Percentiles rank a stretch among this genome's conserved stretches.
Evolutionary conservation across 768 basidiomycete genomes (phyloP).

Genomic region (Tulasnella sp.): DNA sequence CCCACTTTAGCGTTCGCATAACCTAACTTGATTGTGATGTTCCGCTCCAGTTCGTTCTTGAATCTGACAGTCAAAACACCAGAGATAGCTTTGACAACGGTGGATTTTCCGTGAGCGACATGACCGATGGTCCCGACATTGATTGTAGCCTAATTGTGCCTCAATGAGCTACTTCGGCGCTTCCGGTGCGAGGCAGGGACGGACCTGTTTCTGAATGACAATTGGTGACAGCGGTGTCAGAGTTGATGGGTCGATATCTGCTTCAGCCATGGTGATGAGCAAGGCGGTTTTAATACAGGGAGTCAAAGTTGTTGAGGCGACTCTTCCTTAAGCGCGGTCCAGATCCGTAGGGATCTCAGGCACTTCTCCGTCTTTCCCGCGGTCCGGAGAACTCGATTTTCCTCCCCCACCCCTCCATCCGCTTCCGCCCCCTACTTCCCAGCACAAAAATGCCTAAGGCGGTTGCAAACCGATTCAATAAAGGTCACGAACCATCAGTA

Average conservation of each 20-base stretch:
- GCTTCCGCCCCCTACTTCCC: neutral
- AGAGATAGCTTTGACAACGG: slow-evolving; percentile 97
- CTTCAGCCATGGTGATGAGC: slow-evolving; percentile 30
- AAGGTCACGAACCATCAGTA: slow-evolving; percentile 60
- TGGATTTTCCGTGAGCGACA: slow-evolving; percentile 96
- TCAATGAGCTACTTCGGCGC: neutral
- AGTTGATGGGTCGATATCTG: slow-evolving; percentile 76
- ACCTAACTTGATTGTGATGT: slow-evolving; percentile 98
- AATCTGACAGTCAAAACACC: slow-evolving; percentile 98
- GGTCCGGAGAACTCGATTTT: slow-evolving; percentile 3
- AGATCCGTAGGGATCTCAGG: slow-evolving; percentile 4
- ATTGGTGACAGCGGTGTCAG: slow-evolving; percentile 85
- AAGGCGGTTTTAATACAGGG: neutral
- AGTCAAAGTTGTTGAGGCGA: neutral
- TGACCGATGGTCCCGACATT: slow-evolving; percentile 89
- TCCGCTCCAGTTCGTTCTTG: slow-evolving; percentile 98
- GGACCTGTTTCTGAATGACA: slow-evolving; percentile 86
- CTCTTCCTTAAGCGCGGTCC: neutral
- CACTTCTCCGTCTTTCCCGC: slow-evolving; percentile 3
- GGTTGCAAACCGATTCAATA: slow-evolving; percentile 66
- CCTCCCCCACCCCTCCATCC: neutral
- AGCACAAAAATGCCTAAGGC: slow-evolving; percentile 83
- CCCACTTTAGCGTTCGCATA: slow-evolving; percentile 97
- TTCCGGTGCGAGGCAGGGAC: slow-evolving; percentile 49
- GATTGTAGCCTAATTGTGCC: slow-evolving; percentile 5